Evolutionary conservation across 257 asterid species (phyloP), one percentile per base, ranked within the genome.

Genomic region (Salvia hispanica): DNA sequence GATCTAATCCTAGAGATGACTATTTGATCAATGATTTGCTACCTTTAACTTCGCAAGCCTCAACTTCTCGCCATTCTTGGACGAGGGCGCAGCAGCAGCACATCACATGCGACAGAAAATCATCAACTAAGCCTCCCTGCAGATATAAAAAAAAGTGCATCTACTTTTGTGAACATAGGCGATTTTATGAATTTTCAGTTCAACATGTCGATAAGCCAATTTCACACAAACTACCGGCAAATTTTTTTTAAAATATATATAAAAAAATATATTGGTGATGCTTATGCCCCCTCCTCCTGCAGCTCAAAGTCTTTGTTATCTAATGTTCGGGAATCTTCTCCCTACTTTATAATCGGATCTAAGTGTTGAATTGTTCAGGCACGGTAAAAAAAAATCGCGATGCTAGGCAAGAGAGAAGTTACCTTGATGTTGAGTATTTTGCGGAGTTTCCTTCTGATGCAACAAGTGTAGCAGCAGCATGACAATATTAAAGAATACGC

Each of bases 81-180:
- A 91, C 93, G 57, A 91, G 95, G 74, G 97, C 93, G 73, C 97
- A 91, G 77, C 97, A 86, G 83, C 96, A 91, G 69, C 97, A 91
- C 95, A 91, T 88, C 64, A 88, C 67, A 74, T 91, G 97, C 51
- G 96, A 91, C 7, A 91, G 90, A 62, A 91, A 91, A 82, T 91
- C 97, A 37, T 91, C 97, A 59, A 76, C 63, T 53, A 82, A 31
- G 60, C 97, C 97, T 72, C 97, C 97, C 95, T 91, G 78, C n/a
- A 58, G 18, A 42, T 58, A 60, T 16, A n/a, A 62, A 40, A 6
- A 10, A 63, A 21, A 21, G 51, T 33, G 45, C 53, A 62, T 45
- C 34, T 64, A 63, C 44, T 47, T 33, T 8, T 31, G 73, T 47
- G 44, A 11, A 5, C 39, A 34, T 34, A 34, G 39, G 39, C 6